Evolutionary conservation across 2,329 filamentous ascomycete genomes (phyloP).

Genomic region (Aspergillus hiratsukae): DNA sequence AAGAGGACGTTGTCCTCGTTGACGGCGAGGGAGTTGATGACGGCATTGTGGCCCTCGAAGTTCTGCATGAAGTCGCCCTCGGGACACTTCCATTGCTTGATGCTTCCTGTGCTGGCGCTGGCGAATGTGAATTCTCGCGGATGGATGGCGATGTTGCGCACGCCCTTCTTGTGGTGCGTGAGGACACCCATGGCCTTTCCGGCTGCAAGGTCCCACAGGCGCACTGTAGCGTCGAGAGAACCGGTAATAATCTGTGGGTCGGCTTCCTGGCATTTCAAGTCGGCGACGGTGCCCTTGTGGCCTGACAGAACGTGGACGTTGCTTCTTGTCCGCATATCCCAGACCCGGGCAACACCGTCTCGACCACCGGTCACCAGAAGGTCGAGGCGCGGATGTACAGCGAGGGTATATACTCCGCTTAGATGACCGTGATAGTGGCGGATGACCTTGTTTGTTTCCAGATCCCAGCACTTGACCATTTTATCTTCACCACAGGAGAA

Average conservation of each 20-base stretch:
- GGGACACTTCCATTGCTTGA: constrained; percentile 99
- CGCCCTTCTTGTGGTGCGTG: constrained; percentile 98
- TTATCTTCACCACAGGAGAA: constrained; percentile 99
- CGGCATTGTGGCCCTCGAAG: constrained; percentile 92
- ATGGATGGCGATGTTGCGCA: constrained; percentile 77
- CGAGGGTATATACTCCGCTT: constrained; percentile 88
- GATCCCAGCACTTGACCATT: constrained; percentile 99
- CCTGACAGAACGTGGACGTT: constrained; percentile 92
- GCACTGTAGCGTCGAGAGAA: constrained; percentile 87
- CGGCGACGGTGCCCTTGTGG: constrained; percentile 84
- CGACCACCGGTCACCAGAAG: constrained; percentile 91
- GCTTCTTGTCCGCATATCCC: constrained; percentile 96
- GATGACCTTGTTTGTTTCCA: constrained; percentile 99
- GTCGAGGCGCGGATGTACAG: constrained; percentile 90
- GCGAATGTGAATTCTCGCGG: constrained; percentile 96
- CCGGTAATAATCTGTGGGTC: constrained; percentile 92
- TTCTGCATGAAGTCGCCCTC: constrained; percentile 99
- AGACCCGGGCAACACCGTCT: constrained; percentile 90
- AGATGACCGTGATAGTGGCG: constrained; percentile 96
- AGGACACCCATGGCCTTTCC: constrained; percentile 94
- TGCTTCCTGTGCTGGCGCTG: constrained; percentile 81
- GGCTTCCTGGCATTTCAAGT: constrained; percentile 88
- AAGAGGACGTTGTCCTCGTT: constrained; percentile 96
- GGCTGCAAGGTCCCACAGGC: constrained; percentile 92
- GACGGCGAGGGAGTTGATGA: constrained; percentile 89